Evolutionary conservation across 2,329 filamentous ascomycete species (phyloP), one percentile per base, ranked within the genome.

Genomic region (Xylariaceae sp.): DNA sequence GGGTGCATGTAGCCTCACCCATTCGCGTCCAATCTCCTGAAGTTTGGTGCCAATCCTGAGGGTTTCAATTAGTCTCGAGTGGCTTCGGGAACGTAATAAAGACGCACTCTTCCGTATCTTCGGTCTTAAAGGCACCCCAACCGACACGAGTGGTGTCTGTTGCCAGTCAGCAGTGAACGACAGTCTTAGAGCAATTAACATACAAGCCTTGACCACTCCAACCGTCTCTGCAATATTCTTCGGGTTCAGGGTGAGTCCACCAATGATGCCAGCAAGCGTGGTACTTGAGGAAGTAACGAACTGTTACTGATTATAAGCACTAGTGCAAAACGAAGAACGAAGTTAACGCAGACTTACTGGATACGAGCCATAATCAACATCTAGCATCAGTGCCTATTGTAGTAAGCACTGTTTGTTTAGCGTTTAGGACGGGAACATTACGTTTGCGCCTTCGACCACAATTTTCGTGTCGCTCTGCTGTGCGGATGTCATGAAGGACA

Each of bases 161-260:
- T 45, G 21, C 41, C 24, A 16, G 41, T 45, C 24, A 45, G 41
- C 24, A 31, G 24, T 45, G 41, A 45, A 45, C 16, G 5, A 29
- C 21, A n/a, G 23, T n/a, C 41, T 28, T 45, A 8, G 41, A 45
- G 21, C 26, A 45, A 31, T 28, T n/a, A n/a, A 28, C 41, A 28
- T 29, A 45, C 41, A 46, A 46, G 43, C 43, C 28, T 46, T 46
- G 5, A 46, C 43, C 43, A 46, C 43, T 46, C 43, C 43, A 9
- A 46, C 16, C 5, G 43, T 46, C 14, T 46, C 43, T 31, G 43
- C 31, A 12, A 46, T 46, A 23, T 46, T 46, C 43, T 46, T 46
- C 7, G 43, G 43, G 28, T 46, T 46, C 43, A 46, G 16, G 6
- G 43, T 12, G 24, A 46, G 28, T 46, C 43, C 29, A 17, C 43